Percentiles rank a stretch among this genome's conserved stretches.
Evolutionary conservation across 192 early-diverging fungal genomes (phyloP).

Genomic region (Umbelopsis sp.): DNA sequence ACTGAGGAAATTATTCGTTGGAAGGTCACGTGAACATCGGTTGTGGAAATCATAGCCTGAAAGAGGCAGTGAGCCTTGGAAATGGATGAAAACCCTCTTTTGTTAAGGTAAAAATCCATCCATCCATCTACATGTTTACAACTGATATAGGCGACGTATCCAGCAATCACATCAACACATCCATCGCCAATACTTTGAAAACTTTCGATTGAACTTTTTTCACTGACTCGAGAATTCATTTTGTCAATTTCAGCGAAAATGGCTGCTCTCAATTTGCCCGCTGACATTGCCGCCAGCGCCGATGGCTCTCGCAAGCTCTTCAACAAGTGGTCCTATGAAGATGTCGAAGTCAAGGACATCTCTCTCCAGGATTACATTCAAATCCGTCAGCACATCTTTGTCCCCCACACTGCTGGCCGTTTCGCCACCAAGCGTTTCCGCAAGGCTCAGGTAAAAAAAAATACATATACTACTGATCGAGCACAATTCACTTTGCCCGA

Average conservation of each 20-base stretch:
- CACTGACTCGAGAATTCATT: constrained; percentile 5
- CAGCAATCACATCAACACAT: not conserved
- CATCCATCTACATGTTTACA: not conserved
- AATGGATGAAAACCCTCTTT: constrained; percentile 9
- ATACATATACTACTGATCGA: too few relatives aligned
- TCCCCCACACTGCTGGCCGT: constrained; percentile 98
- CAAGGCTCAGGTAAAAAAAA: constrained; percentile 81
- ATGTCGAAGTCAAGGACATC: constrained; percentile 89
- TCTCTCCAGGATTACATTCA: constrained; percentile 91
- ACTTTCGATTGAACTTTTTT: not conserved
- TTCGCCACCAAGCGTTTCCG: constrained; percentile 97
- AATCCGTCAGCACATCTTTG: constrained; percentile 90
- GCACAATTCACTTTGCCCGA: not conserved
- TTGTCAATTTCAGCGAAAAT: constrained; percentile 27
- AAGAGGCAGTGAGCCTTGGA: not conserved
- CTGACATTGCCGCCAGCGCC: constrained; percentile 53
- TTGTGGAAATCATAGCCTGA: not conserved
- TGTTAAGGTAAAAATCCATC: constrained; percentile 16
- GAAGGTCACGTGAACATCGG: too few relatives aligned
- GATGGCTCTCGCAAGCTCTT: constrained; percentile 65
- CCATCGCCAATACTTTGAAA: not conserved
- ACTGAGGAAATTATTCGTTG: too few relatives aligned
- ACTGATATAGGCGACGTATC: not conserved
- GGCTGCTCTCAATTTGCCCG: constrained; percentile 59
- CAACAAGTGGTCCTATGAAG: constrained; percentile 90